Base-by-base conservation (phyloP, 2,329 filamentous ascomycete species). In the Penicillium sp. region DNA sequence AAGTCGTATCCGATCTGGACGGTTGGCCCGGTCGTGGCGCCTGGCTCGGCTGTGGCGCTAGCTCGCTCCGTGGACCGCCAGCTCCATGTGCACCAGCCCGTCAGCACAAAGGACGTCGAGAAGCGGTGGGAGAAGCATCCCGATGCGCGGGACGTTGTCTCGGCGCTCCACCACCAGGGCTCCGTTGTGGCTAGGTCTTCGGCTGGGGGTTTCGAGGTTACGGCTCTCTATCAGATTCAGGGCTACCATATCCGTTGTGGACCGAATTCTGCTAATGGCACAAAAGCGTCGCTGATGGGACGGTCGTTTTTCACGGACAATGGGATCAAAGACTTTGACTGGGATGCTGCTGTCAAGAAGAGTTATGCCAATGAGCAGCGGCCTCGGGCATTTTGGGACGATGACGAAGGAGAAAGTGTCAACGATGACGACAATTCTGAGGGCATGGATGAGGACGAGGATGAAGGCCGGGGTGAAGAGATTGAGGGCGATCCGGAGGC, bases 11-110 rank as follows among this genome's bases (percentile, higher is more conserved):
- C 50, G 1, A 36, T 37, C 11, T 53, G 46, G 43, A 48, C 48
- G 6, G 27, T 52, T 26, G 48, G 50, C 0, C 36, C 44, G 1
- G 48, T 53, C 7, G 20, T 53, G 1, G 50, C 50, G 5, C 50
- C 50, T 16, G 47, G 33, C 6, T 42, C 48, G 8, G 48, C 50
- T 1, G 39, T 48, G n/a, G 21, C 4, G 2, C 21, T 39, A 5
- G 11, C 18, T 4, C 50, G 41, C 9, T 31, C 10, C 1, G 26
- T 46, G 8, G 34, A 39, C 8, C 48, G 46, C 7, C 50, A 53
- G 33, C 10, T 49, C 25, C 19, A 13, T 4, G 11, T 33, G 2
- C 43, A 46, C 20, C 38, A 29, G n/a, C 34, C 43, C 7, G 7
- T 9, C 8, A 23, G 10, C 3, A 25, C 16, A 7, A 40, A 36